These are phyloP conservation scores for Penicillium diatomitis DNA, from an alignment of 495 filamentous ascomycete genomes.

Conservation along the genomic window DNA sequence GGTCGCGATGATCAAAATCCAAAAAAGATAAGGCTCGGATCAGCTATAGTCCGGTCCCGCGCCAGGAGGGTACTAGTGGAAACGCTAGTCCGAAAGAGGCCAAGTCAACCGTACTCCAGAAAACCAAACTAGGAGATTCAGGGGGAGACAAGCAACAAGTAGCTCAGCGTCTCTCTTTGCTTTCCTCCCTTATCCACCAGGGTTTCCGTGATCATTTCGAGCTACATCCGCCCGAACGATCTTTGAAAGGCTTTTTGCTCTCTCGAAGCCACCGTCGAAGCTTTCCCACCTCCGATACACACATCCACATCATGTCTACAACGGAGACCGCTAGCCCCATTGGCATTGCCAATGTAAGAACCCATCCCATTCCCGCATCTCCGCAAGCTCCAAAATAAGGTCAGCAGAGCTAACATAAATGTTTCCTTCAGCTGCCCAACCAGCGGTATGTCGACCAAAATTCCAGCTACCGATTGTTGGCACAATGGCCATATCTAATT, in stretches of 20 bases:
- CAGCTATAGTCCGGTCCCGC: slow-evolving; percentile 15
- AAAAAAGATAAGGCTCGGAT: slow-evolving; percentile 21
- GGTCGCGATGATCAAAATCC: slow-evolving; percentile 4
- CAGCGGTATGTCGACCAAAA: slow-evolving; percentile 52
- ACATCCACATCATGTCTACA: slow-evolving; percentile 55
- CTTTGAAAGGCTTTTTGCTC: slow-evolving; percentile 3
- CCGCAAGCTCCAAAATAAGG: neutral
- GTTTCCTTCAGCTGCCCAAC: slow-evolving; percentile 61
- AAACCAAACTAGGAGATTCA: slow-evolving; percentile 27
- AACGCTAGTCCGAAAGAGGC: slow-evolving; percentile 19
- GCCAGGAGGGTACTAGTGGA: slow-evolving; percentile 7
- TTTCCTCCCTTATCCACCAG: slow-evolving; percentile 10
- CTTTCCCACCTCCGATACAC: slow-evolving; percentile 9
- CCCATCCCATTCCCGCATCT: slow-evolving; percentile 1
- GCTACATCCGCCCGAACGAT: slow-evolving; percentile 5
- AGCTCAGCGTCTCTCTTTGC: slow-evolving; percentile 11
- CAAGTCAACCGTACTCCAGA: slow-evolving; percentile 28
- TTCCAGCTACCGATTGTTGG: slow-evolving; percentile 3
- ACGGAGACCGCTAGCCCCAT: slow-evolving; percentile 86
- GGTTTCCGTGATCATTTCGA: slow-evolving; percentile 9
- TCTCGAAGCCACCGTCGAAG: slow-evolving; percentile 12
- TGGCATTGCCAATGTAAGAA: slow-evolving; percentile 94
- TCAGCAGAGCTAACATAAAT: slow-evolving; percentile 13
- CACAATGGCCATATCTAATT: slow-evolving; percentile 23
- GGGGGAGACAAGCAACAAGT: slow-evolving; percentile 20